These are phyloP conservation scores for Schizosaccharomyces versatilis DNA, from an alignment of 1,139 yeast species.

Conservation along the genomic window DNA sequence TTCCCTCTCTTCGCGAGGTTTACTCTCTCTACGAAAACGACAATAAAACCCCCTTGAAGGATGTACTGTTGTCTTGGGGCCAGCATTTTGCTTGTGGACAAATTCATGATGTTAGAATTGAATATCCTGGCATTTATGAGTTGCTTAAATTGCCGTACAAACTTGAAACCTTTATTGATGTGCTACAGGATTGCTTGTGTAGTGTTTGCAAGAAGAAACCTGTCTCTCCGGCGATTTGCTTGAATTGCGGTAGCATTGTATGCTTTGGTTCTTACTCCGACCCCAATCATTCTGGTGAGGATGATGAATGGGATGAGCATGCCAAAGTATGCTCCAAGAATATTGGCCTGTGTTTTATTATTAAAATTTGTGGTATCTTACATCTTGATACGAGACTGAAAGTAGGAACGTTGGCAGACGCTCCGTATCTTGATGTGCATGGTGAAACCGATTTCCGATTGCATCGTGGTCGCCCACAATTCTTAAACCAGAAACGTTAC, in stretches of 20 bases:
- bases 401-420: constrained; percentile 58
- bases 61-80: background rate
- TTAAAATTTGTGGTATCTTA: constrained; percentile 51
- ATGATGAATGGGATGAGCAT: constrained; percentile 10
- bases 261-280: constrained; percentile 41
- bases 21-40: background rate
- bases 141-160: constrained; percentile 9
- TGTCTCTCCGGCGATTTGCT: constrained; percentile 67
- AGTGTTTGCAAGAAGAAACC: constrained; percentile 22
- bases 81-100: background rate
- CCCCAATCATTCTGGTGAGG: constrained; percentile 15
- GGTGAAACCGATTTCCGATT: constrained; percentile 68
- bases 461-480: constrained; percentile 49
- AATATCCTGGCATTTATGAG: constrained; percentile 6
- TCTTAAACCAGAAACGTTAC: constrained; percentile 40
- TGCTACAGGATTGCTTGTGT: constrained; percentile 9
- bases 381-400: constrained; percentile 25
- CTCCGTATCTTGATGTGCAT: constrained; percentile 70
- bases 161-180: constrained; percentile 8
- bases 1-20: background rate
- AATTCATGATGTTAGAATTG: background rate
- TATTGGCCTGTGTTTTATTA: constrained; percentile 58
- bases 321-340: constrained; percentile 28
- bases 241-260: constrained; percentile 55
- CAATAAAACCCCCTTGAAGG: background rate